Percentiles rank a stretch among this genome's conserved stretches.
Conservation (phyloP, 1,139 yeast species). For the Hansenula anomala region DNA sequence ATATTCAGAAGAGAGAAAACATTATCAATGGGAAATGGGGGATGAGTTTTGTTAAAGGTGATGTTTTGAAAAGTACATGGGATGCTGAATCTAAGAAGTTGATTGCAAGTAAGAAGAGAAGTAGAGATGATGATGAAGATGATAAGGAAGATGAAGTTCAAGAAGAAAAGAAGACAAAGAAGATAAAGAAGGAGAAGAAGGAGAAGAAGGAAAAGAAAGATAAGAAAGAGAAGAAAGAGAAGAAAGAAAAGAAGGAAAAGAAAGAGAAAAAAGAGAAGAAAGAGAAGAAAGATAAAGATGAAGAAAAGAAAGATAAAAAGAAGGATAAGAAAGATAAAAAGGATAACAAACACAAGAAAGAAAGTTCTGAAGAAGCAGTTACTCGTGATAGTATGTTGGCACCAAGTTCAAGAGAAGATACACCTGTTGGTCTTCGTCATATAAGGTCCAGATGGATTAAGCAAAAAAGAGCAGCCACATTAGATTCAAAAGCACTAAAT, state of each 20-base stretch:
- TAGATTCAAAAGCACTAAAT: slow-evolving; percentile 82
- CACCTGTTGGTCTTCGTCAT: slow-evolving; percentile 23
- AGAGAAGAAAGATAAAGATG: slow-evolving; percentile 22
- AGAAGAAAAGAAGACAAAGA: slow-evolving; percentile 27
- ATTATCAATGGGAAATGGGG: slow-evolving; percentile 82
- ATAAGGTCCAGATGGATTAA: slow-evolving; percentile 75
- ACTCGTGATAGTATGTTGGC: slow-evolving; percentile 37
- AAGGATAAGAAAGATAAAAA: slow-evolving; percentile 18
- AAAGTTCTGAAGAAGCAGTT: slow-evolving; percentile 23
- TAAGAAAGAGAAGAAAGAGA: slow-evolving; percentile 20
- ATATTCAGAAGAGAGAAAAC: slow-evolving; percentile 58
- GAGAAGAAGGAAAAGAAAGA: slow-evolving; percentile 22
- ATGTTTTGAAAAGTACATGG: slow-evolving; percentile 79
- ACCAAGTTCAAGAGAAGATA: slow-evolving; percentile 29
- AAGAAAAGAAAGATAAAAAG: slow-evolving; percentile 19
- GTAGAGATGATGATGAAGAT: slow-evolving; percentile 17
- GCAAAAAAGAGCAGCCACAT: slow-evolving; percentile 85
- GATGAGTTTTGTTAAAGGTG: slow-evolving; percentile 81
- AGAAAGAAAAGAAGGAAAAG: slow-evolving; percentile 24
- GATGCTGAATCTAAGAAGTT: slow-evolving; percentile 53
- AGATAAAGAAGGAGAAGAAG: slow-evolving; percentile 20
- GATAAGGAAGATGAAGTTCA: slow-evolving; percentile 25
- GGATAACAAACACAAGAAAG: slow-evolving; percentile 16
- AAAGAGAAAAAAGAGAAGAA: slow-evolving; percentile 25
- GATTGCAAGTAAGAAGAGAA: slow-evolving; percentile 13